A percentile compares a stretch with the other conserved stretches of the same genome.
Conservation (phyloP, 2,329 filamentous ascomycete genomes). For the Ceratocystis cacaofunesta region DNA sequence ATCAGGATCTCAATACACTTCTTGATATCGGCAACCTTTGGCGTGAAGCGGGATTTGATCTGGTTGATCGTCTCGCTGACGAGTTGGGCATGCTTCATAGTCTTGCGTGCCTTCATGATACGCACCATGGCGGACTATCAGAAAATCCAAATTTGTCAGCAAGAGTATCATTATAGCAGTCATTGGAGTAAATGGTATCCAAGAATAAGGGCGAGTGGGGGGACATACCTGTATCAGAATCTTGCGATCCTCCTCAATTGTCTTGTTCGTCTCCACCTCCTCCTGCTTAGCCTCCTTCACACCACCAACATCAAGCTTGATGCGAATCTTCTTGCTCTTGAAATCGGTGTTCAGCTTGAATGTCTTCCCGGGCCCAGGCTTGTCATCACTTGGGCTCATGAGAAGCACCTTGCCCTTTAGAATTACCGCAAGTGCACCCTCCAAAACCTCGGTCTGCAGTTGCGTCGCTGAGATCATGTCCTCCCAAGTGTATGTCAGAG, state of each 20-base stretch:
- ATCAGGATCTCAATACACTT: slow-evolving; percentile 98
- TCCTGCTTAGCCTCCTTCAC: slow-evolving; percentile 95
- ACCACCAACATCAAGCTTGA: slow-evolving; percentile 89
- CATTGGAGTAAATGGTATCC: no score
- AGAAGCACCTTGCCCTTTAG: slow-evolving; percentile 84
- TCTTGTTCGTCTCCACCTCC: slow-evolving; percentile 95
- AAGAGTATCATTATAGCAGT: neutral
- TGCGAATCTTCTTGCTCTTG: slow-evolving; percentile 95
- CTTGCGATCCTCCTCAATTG: slow-evolving; percentile 95
- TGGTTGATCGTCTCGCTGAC: slow-evolving; percentile 93
- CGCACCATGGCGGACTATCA: slow-evolving; percentile 86
- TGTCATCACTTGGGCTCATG: slow-evolving; percentile 55
- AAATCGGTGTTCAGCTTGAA: slow-evolving; percentile 87
- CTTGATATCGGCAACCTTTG: slow-evolving; percentile 92
- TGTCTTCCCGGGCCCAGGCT: slow-evolving; percentile 60
- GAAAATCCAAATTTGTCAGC: slow-evolving; percentile 14
- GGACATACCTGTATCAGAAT: slow-evolving; percentile 76
- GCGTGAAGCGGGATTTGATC: slow-evolving; percentile 82
- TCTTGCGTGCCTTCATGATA: slow-evolving; percentile 99
- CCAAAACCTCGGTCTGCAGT: slow-evolving; percentile 66
- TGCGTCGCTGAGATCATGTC: slow-evolving; percentile 73
- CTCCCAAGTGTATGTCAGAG: slow-evolving; percentile 69
- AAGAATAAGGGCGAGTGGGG: slow-evolving; percentile 18
- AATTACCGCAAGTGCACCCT: slow-evolving; percentile 73
- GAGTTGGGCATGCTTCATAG: slow-evolving; percentile 92